Conservation (phyloP, 2,329 filamentous ascomycete genomes). For the Albifimbria verrucaria region DNA sequence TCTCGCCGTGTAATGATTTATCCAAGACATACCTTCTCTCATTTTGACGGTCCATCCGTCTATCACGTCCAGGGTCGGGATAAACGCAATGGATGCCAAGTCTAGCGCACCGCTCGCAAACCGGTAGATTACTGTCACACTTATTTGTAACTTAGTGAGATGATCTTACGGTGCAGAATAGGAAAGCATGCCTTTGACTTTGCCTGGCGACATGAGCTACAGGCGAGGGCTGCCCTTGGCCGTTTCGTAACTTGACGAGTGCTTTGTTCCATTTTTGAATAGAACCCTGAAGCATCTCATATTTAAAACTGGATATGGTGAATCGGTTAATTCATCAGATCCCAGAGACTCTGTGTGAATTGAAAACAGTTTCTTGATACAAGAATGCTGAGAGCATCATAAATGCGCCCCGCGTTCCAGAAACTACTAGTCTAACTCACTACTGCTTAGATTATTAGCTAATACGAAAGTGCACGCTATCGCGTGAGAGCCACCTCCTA, state of each 20-base stretch:
- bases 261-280: not conserved
- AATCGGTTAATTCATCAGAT: too few species aligned
- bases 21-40: slow-evolving; percentile 15
- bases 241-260: not conserved
- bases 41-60: slow-evolving; percentile 18
- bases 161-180: not conserved
- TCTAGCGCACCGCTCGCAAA: slow-evolving; percentile 16
- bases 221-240: not conserved
- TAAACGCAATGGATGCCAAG: slow-evolving; percentile 15
- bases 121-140: slow-evolving; percentile 17
- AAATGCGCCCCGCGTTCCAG: too few species aligned
- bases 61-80: slow-evolving; percentile 17
- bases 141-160: slow-evolving; percentile 1
- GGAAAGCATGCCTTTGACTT: not conserved
- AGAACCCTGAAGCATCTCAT: too few species aligned
- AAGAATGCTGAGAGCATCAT: too few species aligned
- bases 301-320: too few species aligned
- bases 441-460: too few species aligned
- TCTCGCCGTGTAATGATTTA: not conserved
- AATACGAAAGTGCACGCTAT: too few species aligned
- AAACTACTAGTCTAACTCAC: too few species aligned
- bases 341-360: too few species aligned
- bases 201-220: not conserved
- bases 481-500: too few species aligned
- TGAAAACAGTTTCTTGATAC: too few species aligned